A percentile compares a stretch with the other conserved stretches of the same genome.
phyloP scores from a whole-genome alignment of 1,284 basidiomycete genomes.

The Somion occarium region DNA sequence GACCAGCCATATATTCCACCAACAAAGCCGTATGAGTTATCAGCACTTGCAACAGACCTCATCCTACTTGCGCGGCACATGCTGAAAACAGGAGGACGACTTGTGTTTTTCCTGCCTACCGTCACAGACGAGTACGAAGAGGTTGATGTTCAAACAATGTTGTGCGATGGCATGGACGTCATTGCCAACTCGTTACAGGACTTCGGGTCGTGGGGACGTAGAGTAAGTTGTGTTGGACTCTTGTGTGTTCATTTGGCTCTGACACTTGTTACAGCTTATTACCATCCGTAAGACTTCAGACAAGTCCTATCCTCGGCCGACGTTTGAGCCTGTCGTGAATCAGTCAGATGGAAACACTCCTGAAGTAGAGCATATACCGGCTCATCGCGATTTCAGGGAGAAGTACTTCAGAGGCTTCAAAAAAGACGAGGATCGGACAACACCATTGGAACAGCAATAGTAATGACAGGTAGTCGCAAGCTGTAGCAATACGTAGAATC shows the following conservation, averaged over 20 bases:
- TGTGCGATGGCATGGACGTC: conserved; percentile 84
- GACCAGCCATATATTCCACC: conserved; percentile 79
- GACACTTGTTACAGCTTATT: conserved; percentile 56
- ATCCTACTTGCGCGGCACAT: conserved; percentile 81
- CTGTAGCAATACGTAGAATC: too few relatives aligned
- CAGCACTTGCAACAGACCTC: conserved; percentile 78
- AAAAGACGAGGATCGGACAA: conserved; percentile 21
- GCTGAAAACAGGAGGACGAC: conserved; percentile 79
- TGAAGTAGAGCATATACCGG: conserved; percentile 45
- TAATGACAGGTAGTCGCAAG: too few relatives aligned
- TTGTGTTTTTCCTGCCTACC: conserved; percentile 95
- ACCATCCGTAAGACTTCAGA: conserved; percentile 76
- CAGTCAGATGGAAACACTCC: conserved; percentile 14
- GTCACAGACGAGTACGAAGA: conserved; percentile 88
- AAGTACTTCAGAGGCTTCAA: conserved; percentile 81
- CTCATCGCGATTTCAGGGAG: conserved; percentile 74
- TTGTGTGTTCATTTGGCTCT: too few relatives aligned
- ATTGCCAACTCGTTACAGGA: conserved; percentile 90
- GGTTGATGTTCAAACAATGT: conserved; percentile 70
- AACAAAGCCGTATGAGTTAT: conserved; percentile 91
- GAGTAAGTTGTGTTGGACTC: conserved; percentile 64
- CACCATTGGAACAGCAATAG: background rate
- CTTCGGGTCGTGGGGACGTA: conserved; percentile 93
- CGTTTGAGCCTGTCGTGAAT: conserved; percentile 35
- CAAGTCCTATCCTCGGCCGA: conserved; percentile 44